phyloP scores from a whole-genome alignment of 2,329 filamentous ascomycete species.

The Raffaelea arxii region DNA sequence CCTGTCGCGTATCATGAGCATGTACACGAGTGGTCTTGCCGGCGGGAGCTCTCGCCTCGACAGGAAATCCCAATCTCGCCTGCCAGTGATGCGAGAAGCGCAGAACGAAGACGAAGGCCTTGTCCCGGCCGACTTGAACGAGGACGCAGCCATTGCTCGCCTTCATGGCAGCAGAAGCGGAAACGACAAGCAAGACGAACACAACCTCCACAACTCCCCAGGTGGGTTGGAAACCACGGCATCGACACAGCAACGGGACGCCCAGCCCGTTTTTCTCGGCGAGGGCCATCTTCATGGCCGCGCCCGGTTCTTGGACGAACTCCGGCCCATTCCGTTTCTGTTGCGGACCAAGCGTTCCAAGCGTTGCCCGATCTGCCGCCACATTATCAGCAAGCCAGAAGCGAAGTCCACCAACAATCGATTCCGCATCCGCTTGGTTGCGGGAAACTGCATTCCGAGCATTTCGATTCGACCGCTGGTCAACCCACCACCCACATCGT shows the following conservation, averaged over 20 bases:
- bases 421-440: conserved; percentile 87
- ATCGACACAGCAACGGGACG: conserved; percentile 36
- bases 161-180: conserved; percentile 39
- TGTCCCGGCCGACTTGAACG: conserved; percentile 49
- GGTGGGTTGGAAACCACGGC: conserved; percentile 56
- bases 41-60: conserved; percentile 45
- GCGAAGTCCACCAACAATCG: conserved; percentile 79
- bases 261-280: conserved; percentile 26
- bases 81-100: conserved; percentile 73
- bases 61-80: conserved; percentile 58
- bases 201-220: conserved; percentile 3
- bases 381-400: conserved; percentile 93
- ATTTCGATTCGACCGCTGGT: conserved; percentile 61
- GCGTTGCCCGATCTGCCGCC: conserved; percentile 82
- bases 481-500: not conserved
- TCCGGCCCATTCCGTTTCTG: conserved; percentile 73
- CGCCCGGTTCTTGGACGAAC: conserved; percentile 58
- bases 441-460: conserved; percentile 77
- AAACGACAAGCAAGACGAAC: not conserved
- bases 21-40: conserved; percentile 51
- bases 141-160: conserved; percentile 49
- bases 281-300: conserved; percentile 36
- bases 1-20: conserved; percentile 79
- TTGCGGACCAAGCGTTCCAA: conserved; percentile 90
- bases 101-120: conserved; percentile 62